Base-by-base conservation (phyloP, 2,329 filamentous ascomycete genomes). In the Teratosphaeria zuluensis region DNA sequence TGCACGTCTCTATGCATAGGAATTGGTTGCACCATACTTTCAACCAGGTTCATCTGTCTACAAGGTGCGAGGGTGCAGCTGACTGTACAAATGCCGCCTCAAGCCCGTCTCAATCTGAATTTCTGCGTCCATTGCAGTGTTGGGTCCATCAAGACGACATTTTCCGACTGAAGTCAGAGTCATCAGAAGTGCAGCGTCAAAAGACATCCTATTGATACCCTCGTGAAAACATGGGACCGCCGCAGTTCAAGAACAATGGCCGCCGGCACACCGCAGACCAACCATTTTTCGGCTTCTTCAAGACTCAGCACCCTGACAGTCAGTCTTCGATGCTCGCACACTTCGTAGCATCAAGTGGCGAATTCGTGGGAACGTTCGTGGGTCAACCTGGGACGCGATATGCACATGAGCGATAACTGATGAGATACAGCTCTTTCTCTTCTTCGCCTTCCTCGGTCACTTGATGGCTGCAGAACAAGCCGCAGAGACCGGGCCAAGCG, bases 401-500 rank as follows among this genome's bases (percentile, higher is more conserved):
- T 21, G 1, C n/a, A 21, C 42, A 21, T 8, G 42, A 16, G 12
- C 2, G 11, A 48, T 2, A n/a, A n/a, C 42, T 48, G n/a, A 48
- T 21, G 21, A 5, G 5, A 48, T n/a, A 48, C 42, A 48, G 42
- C 16, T 70, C 59, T 72, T 70, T 62, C 66, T 72, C 32, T 70
- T 66, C 61, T 65, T 70, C 38, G 70, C 68, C 21, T 69, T 70
- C 57, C 59, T 66, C 1, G 63, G 67, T 24, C 66, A 68, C 28
- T 55, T 59, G 8, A 67, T 69, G 59, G 56, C 68, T 3, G 63
- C 66, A 12, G 55, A 63, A 0, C 64, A 64, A 48, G 59, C 65
- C 4, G 51, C 51, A 3, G 58, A 63, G 0, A 56, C 53, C 14
- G 65, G 58, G 7, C 59, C 64, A 0, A 64, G 63, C n/a, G 62